Conservation (phyloP, 2,329 filamentous ascomycete species). For the Pseudogymnoascus sp. region DNA sequence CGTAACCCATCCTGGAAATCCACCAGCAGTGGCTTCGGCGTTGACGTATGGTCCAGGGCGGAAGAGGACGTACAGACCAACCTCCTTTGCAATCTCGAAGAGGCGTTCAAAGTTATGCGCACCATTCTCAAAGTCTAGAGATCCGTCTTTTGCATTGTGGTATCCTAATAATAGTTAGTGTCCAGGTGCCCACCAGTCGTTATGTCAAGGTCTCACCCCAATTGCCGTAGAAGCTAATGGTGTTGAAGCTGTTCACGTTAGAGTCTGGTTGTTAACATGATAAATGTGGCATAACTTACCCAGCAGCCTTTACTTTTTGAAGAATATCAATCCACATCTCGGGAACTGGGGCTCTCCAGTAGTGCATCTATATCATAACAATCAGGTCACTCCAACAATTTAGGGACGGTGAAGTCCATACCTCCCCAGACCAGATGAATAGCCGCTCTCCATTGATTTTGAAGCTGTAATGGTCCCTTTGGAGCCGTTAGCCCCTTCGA, state of each 20-base stretch:
- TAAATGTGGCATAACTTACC: slow-evolving; percentile 3
- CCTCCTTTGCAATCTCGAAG: slow-evolving; percentile 44
- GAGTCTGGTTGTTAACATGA: not conserved
- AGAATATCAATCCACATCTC: slow-evolving; percentile 43
- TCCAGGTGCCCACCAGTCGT: not conserved
- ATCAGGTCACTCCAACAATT: not conserved
- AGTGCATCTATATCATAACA: slow-evolving; percentile 34
- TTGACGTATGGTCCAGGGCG: slow-evolving; percentile 56
- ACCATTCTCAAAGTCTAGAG: slow-evolving; percentile 43
- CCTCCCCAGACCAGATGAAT: slow-evolving; percentile 44
- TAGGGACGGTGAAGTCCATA: not conserved
- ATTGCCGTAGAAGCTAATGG: slow-evolving; percentile 39
- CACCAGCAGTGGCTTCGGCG: slow-evolving; percentile 54
- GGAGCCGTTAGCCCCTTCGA: not conserved
- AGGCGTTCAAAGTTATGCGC: slow-evolving; percentile 46
- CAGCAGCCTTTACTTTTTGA: slow-evolving; percentile 43
- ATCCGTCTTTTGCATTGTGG: slow-evolving; percentile 37
- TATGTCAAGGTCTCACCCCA: slow-evolving; percentile 25
- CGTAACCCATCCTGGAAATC: slow-evolving; percentile 54
- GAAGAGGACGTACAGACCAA: slow-evolving; percentile 47
- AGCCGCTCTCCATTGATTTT: slow-evolving; percentile 42
- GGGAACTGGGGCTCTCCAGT: slow-evolving; percentile 43
- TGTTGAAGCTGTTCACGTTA: slow-evolving; percentile 33
- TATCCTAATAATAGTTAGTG: slow-evolving; percentile 27
- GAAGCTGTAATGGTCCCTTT: slow-evolving; percentile 45